These are phyloP conservation scores for Truncatella angustata DNA, from an alignment of 2,329 filamentous ascomycete genomes.

Conservation along the genomic window DNA sequence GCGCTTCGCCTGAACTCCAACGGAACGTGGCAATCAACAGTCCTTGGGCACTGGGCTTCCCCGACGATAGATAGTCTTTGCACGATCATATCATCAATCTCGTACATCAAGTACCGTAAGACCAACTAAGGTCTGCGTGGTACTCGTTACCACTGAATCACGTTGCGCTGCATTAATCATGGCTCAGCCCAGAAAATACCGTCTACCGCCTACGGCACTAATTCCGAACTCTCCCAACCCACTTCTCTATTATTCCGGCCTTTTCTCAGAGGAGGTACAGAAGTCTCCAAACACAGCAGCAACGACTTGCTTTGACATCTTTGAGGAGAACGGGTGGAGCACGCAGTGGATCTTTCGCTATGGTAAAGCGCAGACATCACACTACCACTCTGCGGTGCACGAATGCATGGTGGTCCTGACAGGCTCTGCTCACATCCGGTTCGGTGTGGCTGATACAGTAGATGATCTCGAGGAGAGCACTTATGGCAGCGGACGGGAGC, in stretches of 20 bases:
- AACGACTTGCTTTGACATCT: background rate
- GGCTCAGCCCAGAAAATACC: background rate
- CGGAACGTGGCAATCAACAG: no score
- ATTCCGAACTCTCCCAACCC: slow-evolving; percentile 6
- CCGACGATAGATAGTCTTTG: no score
- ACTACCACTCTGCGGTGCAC: slow-evolving; percentile 56
- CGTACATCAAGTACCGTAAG: no score
- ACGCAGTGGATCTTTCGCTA: slow-evolving; percentile 54
- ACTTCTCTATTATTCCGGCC: slow-evolving; percentile 2
- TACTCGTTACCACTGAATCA: background rate
- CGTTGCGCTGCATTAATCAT: background rate
- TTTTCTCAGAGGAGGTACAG: background rate
- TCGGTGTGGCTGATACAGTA: slow-evolving; percentile 49
- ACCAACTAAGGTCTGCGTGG: no score
- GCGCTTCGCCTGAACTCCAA: no score
- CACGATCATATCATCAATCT: no score
- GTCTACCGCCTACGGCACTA: background rate
- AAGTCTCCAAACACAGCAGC: background rate
- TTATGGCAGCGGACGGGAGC: slow-evolving; percentile 37
- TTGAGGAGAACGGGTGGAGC: slow-evolving; percentile 18
- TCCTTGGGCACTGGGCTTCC: no score
- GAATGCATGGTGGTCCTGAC: slow-evolving; percentile 56
- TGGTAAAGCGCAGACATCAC: slow-evolving; percentile 49
- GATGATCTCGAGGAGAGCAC: slow-evolving; percentile 38
- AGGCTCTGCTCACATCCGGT: slow-evolving; percentile 48